phyloP scores from a whole-genome alignment of 2,329 filamentous ascomycete species.

The Magnaporthiopsis rhizophila region DNA sequence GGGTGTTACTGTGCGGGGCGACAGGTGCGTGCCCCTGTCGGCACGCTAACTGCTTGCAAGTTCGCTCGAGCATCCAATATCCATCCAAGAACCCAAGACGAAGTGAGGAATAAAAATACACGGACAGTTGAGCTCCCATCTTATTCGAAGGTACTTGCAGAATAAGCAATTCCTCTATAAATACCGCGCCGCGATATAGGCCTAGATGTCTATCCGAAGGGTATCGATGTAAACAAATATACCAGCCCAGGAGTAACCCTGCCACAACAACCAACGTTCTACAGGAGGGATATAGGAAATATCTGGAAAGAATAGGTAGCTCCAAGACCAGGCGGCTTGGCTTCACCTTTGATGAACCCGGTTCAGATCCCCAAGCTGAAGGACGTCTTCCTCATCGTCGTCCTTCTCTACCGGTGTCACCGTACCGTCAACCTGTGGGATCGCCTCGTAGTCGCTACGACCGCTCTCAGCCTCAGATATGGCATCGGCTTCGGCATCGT shows the following conservation, averaged over 20 bases:
- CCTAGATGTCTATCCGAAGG: background rate
- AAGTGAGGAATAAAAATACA: too few relatives aligned
- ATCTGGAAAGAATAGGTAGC: background rate
- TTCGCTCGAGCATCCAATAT: background rate
- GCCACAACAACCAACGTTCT: background rate
- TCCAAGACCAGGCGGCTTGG: background rate
- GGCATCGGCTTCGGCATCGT: conserved; percentile 10
- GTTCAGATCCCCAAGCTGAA: conserved; percentile 14
- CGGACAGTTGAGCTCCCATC: too few relatives aligned
- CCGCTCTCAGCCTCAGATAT: conserved; percentile 17
- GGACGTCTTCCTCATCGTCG: conserved; percentile 18
- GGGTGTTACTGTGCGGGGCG: background rate
- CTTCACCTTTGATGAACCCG: background rate
- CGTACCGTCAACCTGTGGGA: conserved; percentile 18
- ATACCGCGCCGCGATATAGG: background rate
- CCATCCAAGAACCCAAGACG: too few relatives aligned
- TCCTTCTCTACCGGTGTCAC: conserved; percentile 13
- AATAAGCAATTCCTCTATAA: background rate
- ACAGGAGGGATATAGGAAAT: background rate
- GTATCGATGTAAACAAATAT: background rate
- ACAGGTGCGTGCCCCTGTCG: background rate
- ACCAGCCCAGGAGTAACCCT: background rate
- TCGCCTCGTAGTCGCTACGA: conserved; percentile 19
- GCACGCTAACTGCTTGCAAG: background rate
- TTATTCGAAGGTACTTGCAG: too few relatives aligned